Evolutionary conservation across 768 basidiomycete species (phyloP).

Genomic region (Agrocybe praecox): DNA sequence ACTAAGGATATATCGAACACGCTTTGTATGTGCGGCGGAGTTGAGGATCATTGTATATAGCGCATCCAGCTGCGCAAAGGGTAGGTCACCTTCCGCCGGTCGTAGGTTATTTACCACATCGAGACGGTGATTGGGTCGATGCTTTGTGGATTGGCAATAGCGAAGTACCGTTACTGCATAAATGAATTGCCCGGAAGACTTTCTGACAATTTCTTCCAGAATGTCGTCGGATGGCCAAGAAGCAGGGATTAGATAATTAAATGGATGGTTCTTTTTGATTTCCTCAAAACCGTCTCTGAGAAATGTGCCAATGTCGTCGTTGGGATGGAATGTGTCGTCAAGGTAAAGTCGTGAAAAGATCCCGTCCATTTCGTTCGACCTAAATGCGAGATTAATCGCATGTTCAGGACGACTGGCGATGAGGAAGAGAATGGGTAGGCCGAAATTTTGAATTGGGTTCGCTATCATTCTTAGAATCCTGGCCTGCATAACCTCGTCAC

Average conservation of each 20-base stretch:
- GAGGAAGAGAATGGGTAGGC: constrained; percentile 2
- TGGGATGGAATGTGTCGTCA: background rate
- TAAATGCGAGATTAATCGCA: constrained; percentile 8
- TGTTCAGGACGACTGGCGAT: constrained; percentile 14
- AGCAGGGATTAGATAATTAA: background rate
- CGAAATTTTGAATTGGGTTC: background rate
- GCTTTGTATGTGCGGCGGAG: background rate
- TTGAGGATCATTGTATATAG: constrained; percentile 14
- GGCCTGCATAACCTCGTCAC: background rate
- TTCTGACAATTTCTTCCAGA: constrained; percentile 10
- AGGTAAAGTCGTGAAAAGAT: background rate
- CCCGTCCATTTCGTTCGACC: background rate
- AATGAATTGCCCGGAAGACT: constrained; percentile 22
- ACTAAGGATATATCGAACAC: background rate
- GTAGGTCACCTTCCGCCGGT: background rate
- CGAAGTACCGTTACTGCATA: constrained; percentile 14
- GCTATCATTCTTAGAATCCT: background rate
- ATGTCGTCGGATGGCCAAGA: constrained; percentile 16
- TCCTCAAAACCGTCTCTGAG: too few relatives aligned
- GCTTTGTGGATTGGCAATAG: constrained; percentile 9
- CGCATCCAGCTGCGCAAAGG: constrained; percentile 16
- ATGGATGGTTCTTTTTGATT: too few relatives aligned
- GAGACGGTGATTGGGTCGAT: constrained; percentile 12
- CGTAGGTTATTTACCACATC: constrained; percentile 9
- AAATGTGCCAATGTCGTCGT: too few relatives aligned